Evolutionary conservation across 2,329 filamentous ascomycete species (phyloP).

Genomic region (Fonsecaea monophora): DNA sequence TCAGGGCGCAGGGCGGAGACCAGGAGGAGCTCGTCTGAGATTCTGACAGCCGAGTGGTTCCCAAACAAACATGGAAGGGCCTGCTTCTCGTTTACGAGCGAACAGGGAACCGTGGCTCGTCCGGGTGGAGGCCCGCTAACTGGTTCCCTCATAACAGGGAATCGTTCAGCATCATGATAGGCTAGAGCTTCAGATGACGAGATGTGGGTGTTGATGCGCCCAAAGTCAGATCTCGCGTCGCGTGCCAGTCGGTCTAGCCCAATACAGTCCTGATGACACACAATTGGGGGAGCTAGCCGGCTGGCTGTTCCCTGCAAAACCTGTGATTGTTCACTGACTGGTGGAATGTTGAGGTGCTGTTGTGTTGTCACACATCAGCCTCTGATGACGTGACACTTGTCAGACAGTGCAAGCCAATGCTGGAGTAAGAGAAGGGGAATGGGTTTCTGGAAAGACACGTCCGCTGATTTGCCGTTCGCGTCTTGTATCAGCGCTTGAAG

Average conservation of each 20-base stretch:
- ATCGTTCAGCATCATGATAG: slow-evolving; percentile 25
- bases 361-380: slow-evolving; percentile 26
- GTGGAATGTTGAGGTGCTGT: slow-evolving; percentile 10
- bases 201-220: slow-evolving; percentile 26
- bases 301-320: slow-evolving; percentile 11
- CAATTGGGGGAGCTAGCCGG: slow-evolving; percentile 23
- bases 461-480: slow-evolving; percentile 20
- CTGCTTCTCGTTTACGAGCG: slow-evolving; percentile 5
- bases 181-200: slow-evolving; percentile 32
- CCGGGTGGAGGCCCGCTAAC: slow-evolving; percentile 17
- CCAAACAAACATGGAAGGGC: background rate
- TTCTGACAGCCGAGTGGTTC: slow-evolving; percentile 25
- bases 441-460: slow-evolving; percentile 16
- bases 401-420: slow-evolving; percentile 12
- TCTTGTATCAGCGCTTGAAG: background rate
- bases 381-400: slow-evolving; percentile 28
- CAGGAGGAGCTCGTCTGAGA: slow-evolving; percentile 26
- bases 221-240: slow-evolving; percentile 38
- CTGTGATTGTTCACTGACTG: slow-evolving; percentile 9
- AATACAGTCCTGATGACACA: slow-evolving; percentile 20
- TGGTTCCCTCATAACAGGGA: slow-evolving; percentile 21
- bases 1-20: slow-evolving; percentile 23
- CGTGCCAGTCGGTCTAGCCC: slow-evolving; percentile 31
- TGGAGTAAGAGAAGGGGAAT: background rate
- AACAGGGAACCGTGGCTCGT: slow-evolving; percentile 18